Evolutionary conservation across 2,329 filamentous ascomycete genomes (phyloP), one percentile per base, ranked within the genome.

Genomic region (Fusarium odoratissimum): DNA sequence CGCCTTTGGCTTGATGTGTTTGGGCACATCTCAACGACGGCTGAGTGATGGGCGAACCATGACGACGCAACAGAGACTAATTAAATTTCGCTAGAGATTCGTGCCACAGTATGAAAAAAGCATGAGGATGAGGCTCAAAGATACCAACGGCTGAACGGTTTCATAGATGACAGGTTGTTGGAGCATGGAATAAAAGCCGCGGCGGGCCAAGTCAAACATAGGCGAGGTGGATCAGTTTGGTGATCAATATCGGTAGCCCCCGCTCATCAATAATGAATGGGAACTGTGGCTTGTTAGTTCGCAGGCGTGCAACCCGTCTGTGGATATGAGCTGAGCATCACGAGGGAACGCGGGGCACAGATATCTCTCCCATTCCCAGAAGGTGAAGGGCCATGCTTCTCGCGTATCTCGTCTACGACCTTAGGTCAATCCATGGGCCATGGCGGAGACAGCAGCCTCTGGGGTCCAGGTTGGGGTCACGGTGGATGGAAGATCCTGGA

Each of bases 261-360:
- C 61, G 51, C 55, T 63, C 49, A 41, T 35, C 57, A 42, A 42
- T 45, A 38, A 49, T 37, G 48, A 51, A 67, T 35, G 60, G 59
- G 60, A 54, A 68, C 52, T 67, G 63, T 77, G 72, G 72, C 72
- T 77, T 72, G 56, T 73, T 73, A 65, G 70, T 74, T 77, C 64
- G 60, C 54, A 64, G 46, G 63, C 55, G 31, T 52, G 60, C 40
- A 60, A 57, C 55, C 28, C 38, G 60, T n/a, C 57, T 61, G 67
- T 59, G 69, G 64, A 62, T 63, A 65, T 64, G 64, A 73, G 63
- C 64, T 69, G 60, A 69, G 60, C 75, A 69, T 75, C 71, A 75
- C 73, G 60, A 76, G 73, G 75, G 64, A 60, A 30, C 62, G 69
- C 63, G 64, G 74, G 74, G 74, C 58, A 68, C 66, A 67, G 44